A percentile compares a stretch with the other conserved stretches of the same genome.
Conservation (phyloP, 2,329 filamentous ascomycete species). For the Aquanectria penicillioides region DNA sequence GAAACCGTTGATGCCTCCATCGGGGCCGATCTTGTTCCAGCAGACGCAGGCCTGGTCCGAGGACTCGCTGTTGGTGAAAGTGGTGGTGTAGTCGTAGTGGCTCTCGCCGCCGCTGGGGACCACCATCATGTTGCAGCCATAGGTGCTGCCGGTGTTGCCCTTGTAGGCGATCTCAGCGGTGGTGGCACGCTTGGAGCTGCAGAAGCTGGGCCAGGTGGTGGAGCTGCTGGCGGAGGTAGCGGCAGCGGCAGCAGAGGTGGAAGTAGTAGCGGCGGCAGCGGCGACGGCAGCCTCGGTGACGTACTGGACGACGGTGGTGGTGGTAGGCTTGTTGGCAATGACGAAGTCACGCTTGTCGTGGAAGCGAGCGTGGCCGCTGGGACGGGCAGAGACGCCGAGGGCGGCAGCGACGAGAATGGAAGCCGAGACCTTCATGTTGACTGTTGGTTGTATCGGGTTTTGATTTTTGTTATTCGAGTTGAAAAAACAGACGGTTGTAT, state of each 20-base stretch:
- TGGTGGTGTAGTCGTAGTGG: conserved; percentile 57
- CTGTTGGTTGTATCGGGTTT: no score
- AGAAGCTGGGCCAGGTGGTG: conserved; percentile 43
- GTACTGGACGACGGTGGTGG: conserved; percentile 34
- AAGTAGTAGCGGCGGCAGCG: conserved; percentile 22
- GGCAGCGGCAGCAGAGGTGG: conserved; percentile 7
- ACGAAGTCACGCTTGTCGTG: conserved; percentile 48
- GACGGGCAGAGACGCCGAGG: conserved; percentile 54
- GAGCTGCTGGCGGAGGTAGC: not conserved
- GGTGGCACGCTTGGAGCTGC: conserved; percentile 60
- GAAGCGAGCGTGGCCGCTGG: conserved; percentile 50
- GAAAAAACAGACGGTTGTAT: conserved; percentile 25
- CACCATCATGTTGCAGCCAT: conserved; percentile 64
- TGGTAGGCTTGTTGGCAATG: conserved; percentile 46
- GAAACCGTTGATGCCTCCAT: conserved; percentile 58
- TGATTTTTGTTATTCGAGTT: conserved; percentile 33
- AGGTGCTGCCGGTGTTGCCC: conserved; percentile 58
- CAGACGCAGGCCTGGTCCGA: conserved; percentile 52
- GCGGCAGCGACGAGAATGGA: conserved; percentile 50
- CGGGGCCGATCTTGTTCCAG: conserved; percentile 64
- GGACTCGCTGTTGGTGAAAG: conserved; percentile 52
- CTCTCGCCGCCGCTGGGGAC: conserved; percentile 48
- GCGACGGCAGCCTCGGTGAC: conserved; percentile 30
- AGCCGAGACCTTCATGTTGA: conserved; percentile 57
- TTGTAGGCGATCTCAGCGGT: conserved; percentile 55